phyloP scores from a whole-genome alignment of 805 yeast species.

The Myxozyma lipomycoides region DNA sequence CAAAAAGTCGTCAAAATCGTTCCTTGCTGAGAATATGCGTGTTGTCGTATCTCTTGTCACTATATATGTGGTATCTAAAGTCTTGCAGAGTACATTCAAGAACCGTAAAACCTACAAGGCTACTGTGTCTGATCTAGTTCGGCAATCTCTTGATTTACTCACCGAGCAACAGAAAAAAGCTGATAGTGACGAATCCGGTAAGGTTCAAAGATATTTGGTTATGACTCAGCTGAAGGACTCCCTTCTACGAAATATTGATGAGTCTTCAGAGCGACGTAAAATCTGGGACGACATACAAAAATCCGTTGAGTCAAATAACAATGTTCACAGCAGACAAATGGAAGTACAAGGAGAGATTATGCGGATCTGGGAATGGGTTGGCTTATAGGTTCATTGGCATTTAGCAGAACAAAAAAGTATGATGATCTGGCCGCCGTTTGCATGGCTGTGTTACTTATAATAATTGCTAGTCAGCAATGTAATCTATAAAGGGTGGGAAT shows the following conservation, averaged over 20 bases:
- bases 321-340: slow-evolving; percentile 31
- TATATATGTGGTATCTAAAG: not conserved
- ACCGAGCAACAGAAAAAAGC: slow-evolving; percentile 26
- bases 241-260: slow-evolving; percentile 39
- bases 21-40: not conserved
- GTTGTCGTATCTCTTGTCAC: not conserved
- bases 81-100: not conserved
- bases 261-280: slow-evolving; percentile 29
- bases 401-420: not conserved
- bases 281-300: slow-evolving; percentile 28
- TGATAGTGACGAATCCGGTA: slow-evolving; percentile 36
- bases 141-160: slow-evolving; percentile 29
- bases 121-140: slow-evolving; percentile 23
- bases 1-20: slow-evolving; percentile 3
- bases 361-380: slow-evolving; percentile 77
- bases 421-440: not conserved
- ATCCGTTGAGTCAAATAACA: slow-evolving; percentile 27
- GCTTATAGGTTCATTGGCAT: slow-evolving; percentile 1
- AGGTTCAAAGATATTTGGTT: slow-evolving; percentile 51
- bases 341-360: slow-evolving; percentile 71
- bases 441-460: too few relatives aligned
- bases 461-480: too few relatives aligned
- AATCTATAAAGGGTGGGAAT: too few relatives aligned
- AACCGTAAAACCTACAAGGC: slow-evolving; percentile 4
- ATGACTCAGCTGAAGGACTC: slow-evolving; percentile 60